Conservation (phyloP, 1,284 basidiomycete genomes). For the Athelia psychrophila region DNA sequence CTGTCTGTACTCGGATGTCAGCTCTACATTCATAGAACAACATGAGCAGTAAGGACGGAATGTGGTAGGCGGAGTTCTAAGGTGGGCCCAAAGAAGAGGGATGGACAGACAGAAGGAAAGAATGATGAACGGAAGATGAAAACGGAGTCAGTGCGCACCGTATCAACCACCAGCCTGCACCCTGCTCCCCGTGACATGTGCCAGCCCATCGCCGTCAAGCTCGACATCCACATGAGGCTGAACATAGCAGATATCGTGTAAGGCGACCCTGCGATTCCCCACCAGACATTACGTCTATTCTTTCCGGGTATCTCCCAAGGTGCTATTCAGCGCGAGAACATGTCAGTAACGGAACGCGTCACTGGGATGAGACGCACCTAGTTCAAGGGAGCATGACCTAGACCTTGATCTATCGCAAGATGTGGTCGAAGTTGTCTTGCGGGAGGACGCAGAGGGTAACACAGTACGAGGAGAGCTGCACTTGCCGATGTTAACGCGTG, state of each 20-base stretch:
- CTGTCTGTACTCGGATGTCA: no score
- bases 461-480: no score
- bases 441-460: no score
- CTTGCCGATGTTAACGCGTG: no score
- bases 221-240: constrained; percentile 48
- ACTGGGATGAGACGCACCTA: constrained; percentile 50
- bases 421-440: constrained; percentile 54
- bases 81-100: no score
- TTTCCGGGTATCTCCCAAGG: constrained; percentile 29
- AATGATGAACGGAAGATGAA: no score
- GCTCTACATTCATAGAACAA: constrained; percentile 46
- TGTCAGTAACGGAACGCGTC: constrained; percentile 57
- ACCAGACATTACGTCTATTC: background rate
- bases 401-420: constrained; percentile 50
- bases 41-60: no score
- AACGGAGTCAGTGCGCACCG: no score
- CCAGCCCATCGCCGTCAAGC: constrained; percentile 52
- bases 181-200: constrained; percentile 58
- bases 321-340: constrained; percentile 49
- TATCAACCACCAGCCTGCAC: constrained; percentile 67
- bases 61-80: no score
- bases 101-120: no score
- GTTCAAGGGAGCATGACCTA: constrained; percentile 45
- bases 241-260: constrained; percentile 50
- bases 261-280: constrained; percentile 41